Percentiles rank a stretch among this genome's conserved stretches.
phyloP scores from a whole-genome alignment of 495 filamentous ascomycete species.

The Hypoxylon fragiforme region DNA sequence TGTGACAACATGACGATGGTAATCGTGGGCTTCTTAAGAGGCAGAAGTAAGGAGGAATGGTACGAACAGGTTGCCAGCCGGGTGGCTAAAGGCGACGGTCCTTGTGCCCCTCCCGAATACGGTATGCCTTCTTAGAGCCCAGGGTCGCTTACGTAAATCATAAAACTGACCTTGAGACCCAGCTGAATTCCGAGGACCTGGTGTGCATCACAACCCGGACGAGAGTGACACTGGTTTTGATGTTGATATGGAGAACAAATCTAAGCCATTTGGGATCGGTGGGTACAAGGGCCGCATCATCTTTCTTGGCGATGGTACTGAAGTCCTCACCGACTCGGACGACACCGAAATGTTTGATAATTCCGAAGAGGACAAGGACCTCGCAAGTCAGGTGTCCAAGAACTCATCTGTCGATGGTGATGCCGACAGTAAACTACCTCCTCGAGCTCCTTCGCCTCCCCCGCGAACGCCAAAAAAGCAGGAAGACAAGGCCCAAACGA shows the following conservation, averaged over 20 bases:
- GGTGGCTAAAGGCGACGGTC: constrained; percentile 95
- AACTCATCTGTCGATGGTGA: constrained; percentile 33
- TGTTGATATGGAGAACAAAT: constrained; percentile 66
- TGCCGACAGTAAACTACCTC: constrained; percentile 20
- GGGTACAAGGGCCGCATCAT: constrained; percentile 81
- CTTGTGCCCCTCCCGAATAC: constrained; percentile 98
- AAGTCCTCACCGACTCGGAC: constrained; percentile 80
- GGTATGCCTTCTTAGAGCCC: constrained; percentile 69
- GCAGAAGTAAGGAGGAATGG: constrained; percentile 95
- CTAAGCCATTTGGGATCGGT: constrained; percentile 57
- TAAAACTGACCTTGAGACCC: constrained; percentile 45
- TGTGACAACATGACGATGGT: constrained; percentile 99
- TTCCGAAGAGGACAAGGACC: constrained; percentile 80
- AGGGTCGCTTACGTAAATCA: constrained; percentile 50
- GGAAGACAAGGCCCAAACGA: constrained; percentile 21
- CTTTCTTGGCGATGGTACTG: constrained; percentile 90
- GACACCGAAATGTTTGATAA: constrained; percentile 93
- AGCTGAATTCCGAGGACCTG: constrained; percentile 97
- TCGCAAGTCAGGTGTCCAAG: constrained; percentile 57
- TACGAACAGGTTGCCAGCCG: constrained; percentile 92
- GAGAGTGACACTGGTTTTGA: constrained; percentile 94
- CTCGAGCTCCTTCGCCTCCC: constrained; percentile 38
- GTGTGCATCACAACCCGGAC: constrained; percentile 86
- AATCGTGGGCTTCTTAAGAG: constrained; percentile 83
- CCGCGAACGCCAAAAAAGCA: constrained; percentile 35